Conservation (phyloP, 345 rosid species). For the Isatis tinctoria region DNA sequence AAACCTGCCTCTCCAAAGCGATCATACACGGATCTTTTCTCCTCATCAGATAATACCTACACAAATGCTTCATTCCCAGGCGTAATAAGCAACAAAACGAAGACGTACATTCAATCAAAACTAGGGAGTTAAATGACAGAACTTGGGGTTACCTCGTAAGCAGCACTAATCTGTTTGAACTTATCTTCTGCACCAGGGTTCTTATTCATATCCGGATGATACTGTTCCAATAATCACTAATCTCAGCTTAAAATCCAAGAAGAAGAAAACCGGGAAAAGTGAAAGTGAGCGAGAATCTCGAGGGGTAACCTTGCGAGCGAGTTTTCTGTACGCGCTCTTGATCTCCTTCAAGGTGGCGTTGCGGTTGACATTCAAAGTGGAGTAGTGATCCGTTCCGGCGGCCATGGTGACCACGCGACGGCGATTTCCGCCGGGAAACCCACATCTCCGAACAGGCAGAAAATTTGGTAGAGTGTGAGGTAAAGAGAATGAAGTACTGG, state of each 20-base stretch:
- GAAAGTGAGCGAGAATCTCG: neutral
- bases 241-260: neutral
- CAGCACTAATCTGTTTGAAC: constrained; percentile 95
- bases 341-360: constrained; percentile 75
- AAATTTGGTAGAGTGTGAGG: neutral
- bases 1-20: constrained; percentile 78
- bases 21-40: constrained; percentile 86
- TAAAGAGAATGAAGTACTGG: neutral
- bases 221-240: constrained; percentile 46
- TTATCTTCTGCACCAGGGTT: constrained; percentile 83
- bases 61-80: constrained; percentile 40
- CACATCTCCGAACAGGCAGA: constrained; percentile 7
- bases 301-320: constrained; percentile 76
- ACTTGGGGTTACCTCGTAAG: constrained; percentile 66
- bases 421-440: constrained; percentile 12
- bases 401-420: constrained; percentile 39
- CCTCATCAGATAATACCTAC: constrained; percentile 93
- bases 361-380: constrained; percentile 56
- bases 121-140: neutral
- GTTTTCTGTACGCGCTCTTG: constrained; percentile 71
- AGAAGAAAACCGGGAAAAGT: neutral
- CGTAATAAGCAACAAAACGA: constrained; percentile 10
- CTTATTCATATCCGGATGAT: constrained; percentile 88
- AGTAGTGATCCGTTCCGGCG: constrained; percentile 53
- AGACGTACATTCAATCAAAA: neutral